Evolutionary conservation across 331 rosid genomes (phyloP).

Genomic region (Prunus yedoensis): DNA sequence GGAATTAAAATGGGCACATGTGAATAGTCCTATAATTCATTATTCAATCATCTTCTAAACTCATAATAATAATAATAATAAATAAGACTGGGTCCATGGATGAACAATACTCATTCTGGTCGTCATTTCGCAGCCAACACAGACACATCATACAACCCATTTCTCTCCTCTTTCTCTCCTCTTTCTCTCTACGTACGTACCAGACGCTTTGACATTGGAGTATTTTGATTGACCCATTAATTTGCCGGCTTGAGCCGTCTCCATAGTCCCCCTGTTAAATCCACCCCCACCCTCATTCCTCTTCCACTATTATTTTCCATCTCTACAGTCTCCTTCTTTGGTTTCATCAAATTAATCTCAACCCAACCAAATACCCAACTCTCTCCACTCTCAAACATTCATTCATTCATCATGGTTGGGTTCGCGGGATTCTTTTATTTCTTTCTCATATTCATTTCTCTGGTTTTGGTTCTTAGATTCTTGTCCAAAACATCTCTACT

Average conservation of each 20-base stretch:
- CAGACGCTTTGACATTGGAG: background rate
- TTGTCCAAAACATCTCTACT: constrained; percentile 64
- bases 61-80: background rate
- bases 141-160: background rate
- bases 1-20: constrained; percentile 1
- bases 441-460: constrained; percentile 31
- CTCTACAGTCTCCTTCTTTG: background rate
- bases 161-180: background rate
- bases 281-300: background rate
- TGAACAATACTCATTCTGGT: constrained; percentile 18
- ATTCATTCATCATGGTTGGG: constrained; percentile 27
- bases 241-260: constrained; percentile 26
- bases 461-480: constrained; percentile 32
- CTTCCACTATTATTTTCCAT: background rate
- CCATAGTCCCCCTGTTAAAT: background rate
- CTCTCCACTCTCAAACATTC: background rate
- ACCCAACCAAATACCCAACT: background rate
- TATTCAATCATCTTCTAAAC: background rate
- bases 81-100: background rate
- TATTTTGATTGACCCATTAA: constrained; percentile 21
- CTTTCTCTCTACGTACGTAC: background rate
- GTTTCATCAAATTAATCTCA: background rate
- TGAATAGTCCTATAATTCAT: background rate
- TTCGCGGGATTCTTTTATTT: background rate
- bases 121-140: constrained; percentile 33